Evolutionary conservation across 306 rosid genomes (phyloP).

Genomic region (Pyrus communis): DNA sequence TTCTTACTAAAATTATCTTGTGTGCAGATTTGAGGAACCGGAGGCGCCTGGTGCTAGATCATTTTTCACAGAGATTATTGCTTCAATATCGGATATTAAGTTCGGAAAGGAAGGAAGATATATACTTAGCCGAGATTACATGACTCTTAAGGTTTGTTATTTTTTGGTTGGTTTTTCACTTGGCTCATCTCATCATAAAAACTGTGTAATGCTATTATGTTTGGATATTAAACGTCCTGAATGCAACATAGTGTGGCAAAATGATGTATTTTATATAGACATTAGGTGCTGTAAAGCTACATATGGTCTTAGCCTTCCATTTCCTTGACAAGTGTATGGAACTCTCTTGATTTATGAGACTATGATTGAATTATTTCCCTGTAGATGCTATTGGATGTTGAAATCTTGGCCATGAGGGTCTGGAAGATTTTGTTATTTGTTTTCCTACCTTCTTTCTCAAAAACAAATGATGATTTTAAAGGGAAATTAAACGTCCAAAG

Average conservation of each 20-base stretch:
- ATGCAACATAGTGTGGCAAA: background rate
- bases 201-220: background rate
- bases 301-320: background rate
- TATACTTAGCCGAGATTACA: constrained; percentile 96
- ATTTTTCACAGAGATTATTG: constrained; percentile 94
- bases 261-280: background rate
- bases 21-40: constrained; percentile 85
- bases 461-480: background rate
- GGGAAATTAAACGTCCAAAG: background rate
- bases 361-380: background rate
- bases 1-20: background rate
- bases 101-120: constrained; percentile 91
- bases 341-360: background rate
- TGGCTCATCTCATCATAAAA: background rate
- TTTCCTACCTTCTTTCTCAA: background rate
- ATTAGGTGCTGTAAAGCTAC: background rate
- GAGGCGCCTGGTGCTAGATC: constrained; percentile 97
- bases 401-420: background rate
- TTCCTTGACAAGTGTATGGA: background rate
- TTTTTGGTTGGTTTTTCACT: constrained; percentile 9
- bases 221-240: background rate
- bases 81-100: constrained; percentile 93
- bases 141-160: constrained; percentile 84
- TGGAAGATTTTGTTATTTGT: background rate
- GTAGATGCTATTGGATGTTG: background rate